These are phyloP conservation scores for Wolfiporia cocos DNA, from an alignment of 1,284 basidiomycete genomes.

Conservation along the genomic window DNA sequence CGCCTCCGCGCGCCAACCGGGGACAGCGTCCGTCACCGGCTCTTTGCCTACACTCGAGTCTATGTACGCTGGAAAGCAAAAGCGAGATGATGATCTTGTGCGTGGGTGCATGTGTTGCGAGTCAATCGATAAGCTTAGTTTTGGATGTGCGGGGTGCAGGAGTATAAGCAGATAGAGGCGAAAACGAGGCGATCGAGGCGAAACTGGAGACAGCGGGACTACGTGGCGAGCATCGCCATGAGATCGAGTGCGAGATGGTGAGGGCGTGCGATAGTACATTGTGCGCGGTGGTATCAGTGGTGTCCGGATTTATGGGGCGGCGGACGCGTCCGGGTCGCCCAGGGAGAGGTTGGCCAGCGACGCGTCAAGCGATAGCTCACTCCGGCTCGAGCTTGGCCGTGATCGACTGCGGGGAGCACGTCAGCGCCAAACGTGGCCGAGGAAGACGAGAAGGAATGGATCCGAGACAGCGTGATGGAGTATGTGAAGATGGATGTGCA, in stretches of 20 bases:
- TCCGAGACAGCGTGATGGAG: conserved; percentile 1
- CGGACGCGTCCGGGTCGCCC: conserved; percentile 6
- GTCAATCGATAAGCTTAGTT: conserved; percentile 5
- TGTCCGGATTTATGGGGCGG: conserved; percentile 5
- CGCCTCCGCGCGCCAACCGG: too few species aligned
- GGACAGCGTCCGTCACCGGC: too few species aligned
- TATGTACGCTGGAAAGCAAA: conserved; percentile 2
- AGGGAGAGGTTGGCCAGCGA: conserved; percentile 20
- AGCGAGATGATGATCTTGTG: not conserved
- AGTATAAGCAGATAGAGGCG: conserved; percentile 1
- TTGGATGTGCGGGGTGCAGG: not conserved
- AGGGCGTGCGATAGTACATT: not conserved
- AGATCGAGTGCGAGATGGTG: conserved; percentile 3
- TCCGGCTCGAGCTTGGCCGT: conserved; percentile 36
- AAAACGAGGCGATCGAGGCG: not conserved
- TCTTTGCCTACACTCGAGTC: not conserved
- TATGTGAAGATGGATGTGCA: not conserved
- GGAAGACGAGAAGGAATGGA: not conserved
- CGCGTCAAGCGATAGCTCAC: conserved; percentile 23
- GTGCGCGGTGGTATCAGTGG: not conserved
- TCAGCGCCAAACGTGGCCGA: conserved; percentile 1
- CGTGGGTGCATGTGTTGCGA: not conserved
- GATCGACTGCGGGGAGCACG: conserved; percentile 20
- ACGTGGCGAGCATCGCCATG: not conserved
- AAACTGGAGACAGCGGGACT: not conserved